Evolutionary conservation across 2,329 filamentous ascomycete species (phyloP).

Genomic region (Cercospora sp.): DNA sequence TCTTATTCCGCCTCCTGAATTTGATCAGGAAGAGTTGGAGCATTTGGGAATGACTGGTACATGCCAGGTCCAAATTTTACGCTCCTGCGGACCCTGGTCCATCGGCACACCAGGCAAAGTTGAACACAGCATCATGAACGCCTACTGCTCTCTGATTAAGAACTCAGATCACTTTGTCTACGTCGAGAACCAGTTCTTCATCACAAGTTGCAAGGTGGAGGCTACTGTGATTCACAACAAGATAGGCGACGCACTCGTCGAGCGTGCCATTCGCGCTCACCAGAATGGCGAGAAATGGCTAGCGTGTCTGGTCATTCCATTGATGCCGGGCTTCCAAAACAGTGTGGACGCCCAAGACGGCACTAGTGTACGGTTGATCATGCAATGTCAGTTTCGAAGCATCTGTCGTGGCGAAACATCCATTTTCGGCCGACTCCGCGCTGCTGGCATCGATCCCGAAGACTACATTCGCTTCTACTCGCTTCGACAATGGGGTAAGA

Average conservation of each 20-base stretch:
- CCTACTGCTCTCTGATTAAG: conserved; percentile 91
- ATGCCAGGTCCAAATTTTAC: conserved; percentile 92
- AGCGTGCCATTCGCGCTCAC: conserved; percentile 82
- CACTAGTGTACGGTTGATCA: conserved; percentile 89
- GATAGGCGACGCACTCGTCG: conserved; percentile 91
- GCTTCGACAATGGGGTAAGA: conserved; percentile 85
- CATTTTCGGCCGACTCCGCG: conserved; percentile 82
- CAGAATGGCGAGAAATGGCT: conserved; percentile 87
- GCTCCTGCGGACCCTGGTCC: conserved; percentile 89
- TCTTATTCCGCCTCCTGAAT: conserved; percentile 88
- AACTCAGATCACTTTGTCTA: conserved; percentile 97
- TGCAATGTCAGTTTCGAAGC: conserved; percentile 95
- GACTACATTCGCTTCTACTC: conserved; percentile 96
- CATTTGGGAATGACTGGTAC: conserved; percentile 86
- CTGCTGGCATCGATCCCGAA: conserved; percentile 82
- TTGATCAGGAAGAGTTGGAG: conserved; percentile 80
- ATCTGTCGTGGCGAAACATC: conserved; percentile 91
- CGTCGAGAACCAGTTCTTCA: conserved; percentile 98
- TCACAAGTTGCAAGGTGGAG: conserved; percentile 87
- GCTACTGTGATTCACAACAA: conserved; percentile 85
- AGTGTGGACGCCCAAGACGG: conserved; percentile 92
- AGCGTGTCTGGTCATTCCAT: conserved; percentile 82
- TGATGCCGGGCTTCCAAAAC: conserved; percentile 99
- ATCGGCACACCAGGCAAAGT: conserved; percentile 78
- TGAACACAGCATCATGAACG: conserved; percentile 93